Conservation (phyloP, 2,329 filamentous ascomycete species). For the Colletotrichum plurivorum region DNA sequence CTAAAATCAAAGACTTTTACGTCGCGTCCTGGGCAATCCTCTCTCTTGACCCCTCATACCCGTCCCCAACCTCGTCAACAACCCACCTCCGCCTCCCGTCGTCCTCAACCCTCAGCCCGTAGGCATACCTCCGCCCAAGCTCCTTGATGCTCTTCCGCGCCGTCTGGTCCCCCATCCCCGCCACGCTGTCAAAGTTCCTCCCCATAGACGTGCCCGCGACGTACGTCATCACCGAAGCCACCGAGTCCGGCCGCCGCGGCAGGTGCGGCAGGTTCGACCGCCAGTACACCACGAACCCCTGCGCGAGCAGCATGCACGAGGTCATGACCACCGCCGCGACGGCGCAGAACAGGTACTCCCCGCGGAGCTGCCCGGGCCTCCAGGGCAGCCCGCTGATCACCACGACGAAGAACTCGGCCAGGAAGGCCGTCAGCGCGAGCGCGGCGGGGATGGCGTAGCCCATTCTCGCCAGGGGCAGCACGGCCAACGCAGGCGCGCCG, state of each 20-base stretch:
- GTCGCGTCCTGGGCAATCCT: background rate
- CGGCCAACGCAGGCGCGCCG: constrained; percentile 40
- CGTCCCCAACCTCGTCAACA: constrained; percentile 8
- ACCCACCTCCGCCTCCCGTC: constrained; percentile 11
- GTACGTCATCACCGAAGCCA: constrained; percentile 45
- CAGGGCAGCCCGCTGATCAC: constrained; percentile 44
- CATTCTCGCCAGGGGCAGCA: constrained; percentile 40
- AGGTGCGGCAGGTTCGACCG: constrained; percentile 42
- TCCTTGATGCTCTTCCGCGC: background rate
- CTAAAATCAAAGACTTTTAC: constrained; percentile 54
- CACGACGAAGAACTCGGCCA: constrained; percentile 44
- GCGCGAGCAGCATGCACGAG: constrained; percentile 40
- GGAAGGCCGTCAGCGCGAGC: constrained; percentile 41
- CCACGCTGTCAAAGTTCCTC: constrained; percentile 40
- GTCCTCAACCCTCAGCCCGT: constrained; percentile 1
- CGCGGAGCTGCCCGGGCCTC: constrained; percentile 43
- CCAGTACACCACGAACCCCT: constrained; percentile 41
- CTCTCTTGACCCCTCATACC: background rate
- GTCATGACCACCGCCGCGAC: constrained; percentile 35
- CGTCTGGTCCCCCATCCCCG: background rate
- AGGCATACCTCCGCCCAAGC: constrained; percentile 6
- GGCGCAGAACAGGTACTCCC: constrained; percentile 44
- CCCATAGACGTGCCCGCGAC: constrained; percentile 43
- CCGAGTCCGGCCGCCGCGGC: constrained; percentile 43
- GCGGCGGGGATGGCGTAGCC: constrained; percentile 40